Evolutionary conservation across 805 yeast genomes (phyloP).

Genomic region (Naumovozyma baii): DNA sequence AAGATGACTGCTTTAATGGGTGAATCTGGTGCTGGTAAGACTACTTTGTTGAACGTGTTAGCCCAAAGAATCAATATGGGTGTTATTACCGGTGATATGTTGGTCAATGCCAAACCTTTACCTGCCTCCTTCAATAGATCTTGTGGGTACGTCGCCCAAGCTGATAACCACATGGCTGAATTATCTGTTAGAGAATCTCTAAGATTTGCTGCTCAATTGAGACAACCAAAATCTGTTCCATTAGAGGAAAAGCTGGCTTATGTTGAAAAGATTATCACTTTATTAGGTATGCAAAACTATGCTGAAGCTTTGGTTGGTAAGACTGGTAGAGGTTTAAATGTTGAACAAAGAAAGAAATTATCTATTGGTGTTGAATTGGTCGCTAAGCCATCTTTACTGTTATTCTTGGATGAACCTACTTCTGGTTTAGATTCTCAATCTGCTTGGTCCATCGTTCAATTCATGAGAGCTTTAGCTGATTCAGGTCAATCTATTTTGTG

Average conservation of each 20-base stretch:
- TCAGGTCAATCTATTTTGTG: slow-evolving; percentile 69
- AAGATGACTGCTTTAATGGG: slow-evolving; percentile 79
- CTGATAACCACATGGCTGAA: slow-evolving; percentile 61
- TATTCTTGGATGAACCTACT: slow-evolving; percentile 65
- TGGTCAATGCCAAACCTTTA: slow-evolving; percentile 59
- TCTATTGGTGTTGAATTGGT: slow-evolving; percentile 67
- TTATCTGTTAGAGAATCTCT: slow-evolving; percentile 69
- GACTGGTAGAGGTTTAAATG: slow-evolving; percentile 62
- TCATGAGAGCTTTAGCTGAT: slow-evolving; percentile 56
- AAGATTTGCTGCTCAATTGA: slow-evolving; percentile 57
- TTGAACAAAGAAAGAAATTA: slow-evolving; percentile 57
- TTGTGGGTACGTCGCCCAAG: slow-evolving; percentile 77
- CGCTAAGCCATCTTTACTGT: slow-evolving; percentile 53
- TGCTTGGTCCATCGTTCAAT: slow-evolving; percentile 61
- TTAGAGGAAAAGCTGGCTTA: slow-evolving; percentile 51
- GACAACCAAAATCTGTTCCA: slow-evolving; percentile 55
- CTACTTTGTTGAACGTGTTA: slow-evolving; percentile 63
- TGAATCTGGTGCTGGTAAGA: slow-evolving; percentile 81
- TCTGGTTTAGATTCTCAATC: slow-evolving; percentile 61
- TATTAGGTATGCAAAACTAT: slow-evolving; percentile 59
- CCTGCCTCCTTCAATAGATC: slow-evolving; percentile 59
- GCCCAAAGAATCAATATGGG: slow-evolving; percentile 66
- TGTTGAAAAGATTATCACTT: slow-evolving; percentile 56
- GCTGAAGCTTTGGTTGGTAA: slow-evolving; percentile 77
- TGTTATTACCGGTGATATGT: slow-evolving; percentile 59